phyloP scores from a whole-genome alignment of 225 moss, liverwort and hornwort genomes.

The Bryum argenteum region DNA sequence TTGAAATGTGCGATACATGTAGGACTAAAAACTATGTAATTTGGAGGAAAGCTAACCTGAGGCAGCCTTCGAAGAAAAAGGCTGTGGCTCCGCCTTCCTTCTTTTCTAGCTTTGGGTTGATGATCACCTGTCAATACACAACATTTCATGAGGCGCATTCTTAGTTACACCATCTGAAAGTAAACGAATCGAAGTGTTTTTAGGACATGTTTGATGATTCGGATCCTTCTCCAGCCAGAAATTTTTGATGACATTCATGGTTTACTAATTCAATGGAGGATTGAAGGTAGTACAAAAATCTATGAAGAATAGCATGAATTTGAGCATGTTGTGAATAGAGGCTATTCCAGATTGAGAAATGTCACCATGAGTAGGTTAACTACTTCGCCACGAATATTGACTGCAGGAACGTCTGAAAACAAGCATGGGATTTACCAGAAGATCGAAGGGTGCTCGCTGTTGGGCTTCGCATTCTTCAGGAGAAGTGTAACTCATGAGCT shows the following conservation, averaged over 20 bases:
- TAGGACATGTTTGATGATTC: too few relatives aligned
- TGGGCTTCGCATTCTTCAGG: slow-evolving; percentile 78
- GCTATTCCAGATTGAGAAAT: too few relatives aligned
- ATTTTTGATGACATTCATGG: too few relatives aligned
- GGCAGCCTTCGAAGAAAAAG: slow-evolving; percentile 92
- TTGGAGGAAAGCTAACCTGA: slow-evolving; percentile 47
- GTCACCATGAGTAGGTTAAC: slow-evolving; percentile 9
- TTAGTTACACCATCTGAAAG: too few relatives aligned
- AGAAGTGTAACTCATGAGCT: slow-evolving; percentile 89
- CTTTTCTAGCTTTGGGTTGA: slow-evolving; percentile 80
- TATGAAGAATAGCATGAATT: too few relatives aligned
- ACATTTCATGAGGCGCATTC: background rate
- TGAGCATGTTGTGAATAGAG: background rate
- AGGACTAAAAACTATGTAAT: too few relatives aligned
- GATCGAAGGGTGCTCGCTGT: slow-evolving; percentile 77
- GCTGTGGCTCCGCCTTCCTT: slow-evolving; percentile 61
- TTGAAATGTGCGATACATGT: too few relatives aligned
- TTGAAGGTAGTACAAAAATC: too few relatives aligned
- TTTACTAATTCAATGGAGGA: too few relatives aligned
- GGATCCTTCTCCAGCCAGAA: too few relatives aligned
- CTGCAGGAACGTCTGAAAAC: background rate
- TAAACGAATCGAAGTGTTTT: too few relatives aligned
- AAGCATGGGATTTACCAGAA: slow-evolving; percentile 51
- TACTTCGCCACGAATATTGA: slow-evolving; percentile 7
- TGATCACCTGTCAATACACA: slow-evolving; percentile 62